These are phyloP conservation scores for Apium graveolens DNA, from an alignment of 129 eudicot species.

Conservation along the genomic window DNA sequence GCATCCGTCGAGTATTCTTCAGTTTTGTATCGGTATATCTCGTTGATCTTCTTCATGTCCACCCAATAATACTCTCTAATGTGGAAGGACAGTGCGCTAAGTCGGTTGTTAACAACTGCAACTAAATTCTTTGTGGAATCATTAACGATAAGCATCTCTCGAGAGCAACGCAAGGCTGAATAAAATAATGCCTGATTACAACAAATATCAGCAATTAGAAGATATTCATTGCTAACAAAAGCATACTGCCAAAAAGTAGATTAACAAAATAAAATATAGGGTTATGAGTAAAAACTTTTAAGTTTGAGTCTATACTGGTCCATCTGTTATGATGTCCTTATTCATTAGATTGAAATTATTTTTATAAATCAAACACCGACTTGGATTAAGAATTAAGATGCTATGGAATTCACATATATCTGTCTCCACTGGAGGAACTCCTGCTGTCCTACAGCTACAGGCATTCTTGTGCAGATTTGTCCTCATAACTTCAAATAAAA, in stretches of 20 bases:
- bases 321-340: background rate
- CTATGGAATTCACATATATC: background rate
- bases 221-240: background rate
- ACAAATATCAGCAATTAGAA: background rate
- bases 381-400: background rate
- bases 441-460: background rate
- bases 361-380: background rate
- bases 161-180: slow-evolving; percentile 81
- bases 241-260: background rate
- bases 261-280: background rate
- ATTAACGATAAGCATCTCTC: slow-evolving; percentile 63
- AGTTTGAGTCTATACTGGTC: background rate
- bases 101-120: slow-evolving; percentile 69
- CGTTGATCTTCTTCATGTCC: slow-evolving; percentile 72
- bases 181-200: slow-evolving; percentile 63
- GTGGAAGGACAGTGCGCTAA: slow-evolving; percentile 77
- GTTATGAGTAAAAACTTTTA: background rate
- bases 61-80: slow-evolving; percentile 92
- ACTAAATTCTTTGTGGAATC: slow-evolving; percentile 57
- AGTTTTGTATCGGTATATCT: slow-evolving; percentile 81
- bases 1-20: slow-evolving; percentile 92
- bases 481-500: background rate
- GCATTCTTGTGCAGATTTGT: background rate
- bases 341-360: background rate
- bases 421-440: background rate